A percentile compares a stretch with the other conserved stretches of the same genome.
Evolutionary conservation across 352 stramenopile species (phyloP).

Genomic region (Phytophthora brassicae): DNA sequence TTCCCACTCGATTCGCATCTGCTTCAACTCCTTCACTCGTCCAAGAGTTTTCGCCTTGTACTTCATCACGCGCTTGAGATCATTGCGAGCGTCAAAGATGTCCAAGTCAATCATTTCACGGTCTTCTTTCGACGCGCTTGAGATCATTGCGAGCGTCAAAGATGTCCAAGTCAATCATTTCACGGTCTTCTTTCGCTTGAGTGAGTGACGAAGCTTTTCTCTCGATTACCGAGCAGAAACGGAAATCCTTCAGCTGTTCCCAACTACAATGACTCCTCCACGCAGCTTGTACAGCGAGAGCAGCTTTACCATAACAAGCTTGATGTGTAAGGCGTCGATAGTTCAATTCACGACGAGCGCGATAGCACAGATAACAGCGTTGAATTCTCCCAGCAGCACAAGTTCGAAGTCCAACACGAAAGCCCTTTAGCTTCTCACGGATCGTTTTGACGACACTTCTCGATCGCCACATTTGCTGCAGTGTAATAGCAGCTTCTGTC

Average conservation of each 20-base stretch:
- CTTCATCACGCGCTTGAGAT: constrained; percentile 72
- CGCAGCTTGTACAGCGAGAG: constrained; percentile 65
- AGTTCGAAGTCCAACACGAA: constrained; percentile 44
- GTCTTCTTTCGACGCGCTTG: constrained; percentile 55
- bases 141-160: constrained; percentile 60
- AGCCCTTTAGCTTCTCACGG: constrained; percentile 38
- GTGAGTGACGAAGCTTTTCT: constrained; percentile 60
- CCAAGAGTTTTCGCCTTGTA: constrained; percentile 74
- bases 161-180: constrained; percentile 78
- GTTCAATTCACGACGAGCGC: constrained; percentile 42
- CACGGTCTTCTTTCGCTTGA: constrained; percentile 50
- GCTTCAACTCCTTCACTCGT: constrained; percentile 75
- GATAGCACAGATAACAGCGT: constrained; percentile 61
- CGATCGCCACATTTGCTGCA: constrained; percentile 76
- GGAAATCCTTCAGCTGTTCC: constrained; percentile 60
- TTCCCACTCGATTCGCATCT: constrained; percentile 83
- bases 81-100: constrained; percentile 53
- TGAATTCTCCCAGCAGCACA: constrained; percentile 51
- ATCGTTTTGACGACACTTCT: constrained; percentile 48
- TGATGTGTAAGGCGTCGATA: constrained; percentile 44
- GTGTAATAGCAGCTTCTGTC: constrained; percentile 67
- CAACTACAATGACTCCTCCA: constrained; percentile 72
- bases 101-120: constrained; percentile 79
- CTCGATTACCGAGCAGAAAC: constrained; percentile 67
- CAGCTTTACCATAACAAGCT: constrained; percentile 50